phyloP scores from a whole-genome alignment of 495 filamentous ascomycete species.

The Trichoderma virens region DNA sequence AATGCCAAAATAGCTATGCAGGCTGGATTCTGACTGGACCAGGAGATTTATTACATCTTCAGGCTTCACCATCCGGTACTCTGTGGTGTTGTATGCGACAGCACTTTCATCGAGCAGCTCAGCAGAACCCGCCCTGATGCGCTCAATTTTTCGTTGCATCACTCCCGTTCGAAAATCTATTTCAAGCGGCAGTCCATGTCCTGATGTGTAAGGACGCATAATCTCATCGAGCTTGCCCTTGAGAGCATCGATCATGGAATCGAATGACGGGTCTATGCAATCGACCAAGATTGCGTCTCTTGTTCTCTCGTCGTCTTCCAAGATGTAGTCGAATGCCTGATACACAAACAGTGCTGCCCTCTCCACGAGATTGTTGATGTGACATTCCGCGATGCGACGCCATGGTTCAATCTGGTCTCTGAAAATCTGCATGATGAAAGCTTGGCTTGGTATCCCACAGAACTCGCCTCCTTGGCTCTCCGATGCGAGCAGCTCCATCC shows the following conservation, averaged over 20 bases:
- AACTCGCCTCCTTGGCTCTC: constrained; percentile 20
- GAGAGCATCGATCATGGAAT: constrained; percentile 21
- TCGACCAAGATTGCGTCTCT: constrained; percentile 17
- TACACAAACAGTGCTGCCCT: constrained; percentile 16
- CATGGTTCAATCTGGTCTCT: constrained; percentile 16
- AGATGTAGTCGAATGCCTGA: constrained; percentile 15
- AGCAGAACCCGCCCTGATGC: constrained; percentile 4
- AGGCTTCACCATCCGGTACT: neutral
- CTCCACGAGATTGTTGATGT: constrained; percentile 13
- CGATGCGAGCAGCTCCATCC: constrained; percentile 16
- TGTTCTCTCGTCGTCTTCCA: constrained; percentile 17
- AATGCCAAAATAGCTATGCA: constrained; percentile 21
- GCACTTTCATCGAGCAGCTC: constrained; percentile 5
- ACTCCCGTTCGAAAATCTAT: constrained; percentile 5
- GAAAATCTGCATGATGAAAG: constrained; percentile 21
- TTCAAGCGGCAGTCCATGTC: constrained; percentile 13
- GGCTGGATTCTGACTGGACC: neutral
- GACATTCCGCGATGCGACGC: constrained; percentile 17
- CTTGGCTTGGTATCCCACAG: constrained; percentile 16
- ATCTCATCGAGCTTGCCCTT: constrained; percentile 31
- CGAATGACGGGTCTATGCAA: constrained; percentile 31
- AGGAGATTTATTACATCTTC: constrained; percentile 6
- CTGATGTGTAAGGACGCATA: constrained; percentile 25
- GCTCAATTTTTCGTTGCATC: neutral
- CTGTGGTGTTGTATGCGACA: constrained; percentile 13